Evolutionary conservation across 1,284 basidiomycete species (phyloP).

Genomic region (Apiotrichum gamsii): DNA sequence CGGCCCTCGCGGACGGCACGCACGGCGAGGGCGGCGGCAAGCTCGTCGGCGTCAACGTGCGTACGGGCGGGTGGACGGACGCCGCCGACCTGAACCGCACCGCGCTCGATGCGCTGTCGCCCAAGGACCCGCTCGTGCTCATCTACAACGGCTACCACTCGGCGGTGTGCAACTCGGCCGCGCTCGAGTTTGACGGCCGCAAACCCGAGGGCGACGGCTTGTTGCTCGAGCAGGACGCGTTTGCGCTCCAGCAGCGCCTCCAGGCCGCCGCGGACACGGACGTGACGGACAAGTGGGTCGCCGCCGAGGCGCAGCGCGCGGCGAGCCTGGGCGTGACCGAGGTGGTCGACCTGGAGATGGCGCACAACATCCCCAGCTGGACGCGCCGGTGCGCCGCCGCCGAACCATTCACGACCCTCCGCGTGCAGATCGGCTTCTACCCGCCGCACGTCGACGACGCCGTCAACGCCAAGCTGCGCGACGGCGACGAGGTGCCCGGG

Average conservation of each 20-base stretch:
- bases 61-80: constrained; percentile 32
- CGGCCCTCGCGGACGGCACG: constrained; percentile 14
- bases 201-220: constrained; percentile 15
- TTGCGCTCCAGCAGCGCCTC: constrained; percentile 21
- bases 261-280: constrained; percentile 20
- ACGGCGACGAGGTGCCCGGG: constrained; percentile 27
- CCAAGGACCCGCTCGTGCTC: constrained; percentile 26
- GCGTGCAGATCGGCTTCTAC: constrained; percentile 39
- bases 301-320: constrained; percentile 24
- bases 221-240: constrained; percentile 27
- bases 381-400: constrained; percentile 22
- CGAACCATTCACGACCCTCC: constrained; percentile 19
- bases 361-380: constrained; percentile 30
- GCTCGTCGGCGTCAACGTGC: constrained; percentile 23
- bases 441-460: constrained; percentile 30
- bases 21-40: constrained; percentile 17
- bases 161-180: constrained; percentile 28
- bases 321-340: constrained; percentile 37
- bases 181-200: constrained; percentile 17
- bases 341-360: constrained; percentile 43
- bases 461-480: constrained; percentile 20
- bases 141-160: constrained; percentile 38
- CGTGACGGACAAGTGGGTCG: constrained; percentile 25
- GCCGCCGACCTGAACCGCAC: constrained; percentile 18
- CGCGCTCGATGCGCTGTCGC: constrained; percentile 22